Base-by-base conservation (phyloP, 176 grass and related monocot species). In the Avena insularis region DNA sequence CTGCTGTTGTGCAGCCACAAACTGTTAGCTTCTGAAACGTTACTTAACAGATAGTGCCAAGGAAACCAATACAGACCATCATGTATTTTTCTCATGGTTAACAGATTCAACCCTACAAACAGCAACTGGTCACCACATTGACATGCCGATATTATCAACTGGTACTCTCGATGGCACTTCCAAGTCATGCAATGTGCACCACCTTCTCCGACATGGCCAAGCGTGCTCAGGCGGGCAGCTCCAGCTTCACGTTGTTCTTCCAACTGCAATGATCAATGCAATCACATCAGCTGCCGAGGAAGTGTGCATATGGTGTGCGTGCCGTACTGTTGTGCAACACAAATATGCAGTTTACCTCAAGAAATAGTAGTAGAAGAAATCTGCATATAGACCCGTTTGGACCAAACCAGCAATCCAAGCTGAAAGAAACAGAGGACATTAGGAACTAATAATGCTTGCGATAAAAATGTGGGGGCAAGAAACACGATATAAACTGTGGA, bases 341-440 rank as follows among this genome's bases (percentile, higher is more conserved):
- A 9, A 31, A 20, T 5, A 75, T 29, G 9, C 10, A 79, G 13
- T 81, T 92, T 90, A 99, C 97, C 97, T 99, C 27, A 96, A 84
- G 88, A 96, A 96, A 86, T 97, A 99, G 75, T 99, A 99, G 84
- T 92, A 99, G 79, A 92, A 99, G 92, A 99, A 99, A 82, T 99
- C 97, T 9, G 94, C 97, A 58, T 96, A 99, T 0, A 99, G 86
- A 87, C 80, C 89, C 45, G 97, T 99, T 75, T 99, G 97, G 82
- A 99, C 90, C 54, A 96, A 80, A 82, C 97, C 97, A n/a, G 94
- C 90, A 51, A 96, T 86, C 94, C 94, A 96, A 78, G 97, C 97
- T 99, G 94, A 25, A 91, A 73, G 56, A 82, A 47, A 88, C 13
- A 78, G 6, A 14, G 40, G 48, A 1, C 9, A 45, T 91, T 36